Conservation (phyloP, 2,329 filamentous ascomycete species). For the Alternaria gaisen region DNA sequence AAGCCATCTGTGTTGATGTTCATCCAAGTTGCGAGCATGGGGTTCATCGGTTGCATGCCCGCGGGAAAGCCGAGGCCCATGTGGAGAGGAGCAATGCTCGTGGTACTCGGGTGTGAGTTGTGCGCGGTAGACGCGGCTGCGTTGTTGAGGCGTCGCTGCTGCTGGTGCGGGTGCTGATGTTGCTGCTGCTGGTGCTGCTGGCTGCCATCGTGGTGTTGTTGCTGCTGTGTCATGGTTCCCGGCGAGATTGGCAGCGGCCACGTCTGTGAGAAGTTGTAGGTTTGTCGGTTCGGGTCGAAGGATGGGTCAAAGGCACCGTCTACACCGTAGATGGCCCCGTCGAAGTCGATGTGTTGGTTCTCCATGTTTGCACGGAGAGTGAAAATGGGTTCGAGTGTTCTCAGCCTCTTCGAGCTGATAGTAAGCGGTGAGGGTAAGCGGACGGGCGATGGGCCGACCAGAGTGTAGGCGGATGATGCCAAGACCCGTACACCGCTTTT, state of each 20-base stretch:
- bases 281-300: conserved; percentile 49
- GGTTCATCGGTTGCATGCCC: conserved; percentile 46
- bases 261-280: conserved; percentile 43
- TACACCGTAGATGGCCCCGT: conserved; percentile 44
- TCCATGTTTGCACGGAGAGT: conserved; percentile 52
- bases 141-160: conserved; percentile 42
- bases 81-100: conserved; percentile 48
- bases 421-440: conserved; percentile 38
- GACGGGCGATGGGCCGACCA: conserved; percentile 33
- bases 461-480: conserved; percentile 19
- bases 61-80: conserved; percentile 44
- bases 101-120: conserved; percentile 33
- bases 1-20: conserved; percentile 50
- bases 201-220: conserved; percentile 22
- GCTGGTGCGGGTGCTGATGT: conserved; percentile 30
- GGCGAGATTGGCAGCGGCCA: conserved; percentile 52
- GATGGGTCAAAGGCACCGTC: conserved; percentile 52
- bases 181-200: conserved; percentile 28
- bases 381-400: conserved; percentile 33
- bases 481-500: conserved; percentile 24
- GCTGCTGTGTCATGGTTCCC: conserved; percentile 43
- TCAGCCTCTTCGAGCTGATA: conserved; percentile 50
- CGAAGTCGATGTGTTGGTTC: conserved; percentile 52
- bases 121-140: conserved; percentile 36
- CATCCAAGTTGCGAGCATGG: conserved; percentile 55